Conservation (phyloP, 257 asterid genomes). For the Solanum arcanum region DNA sequence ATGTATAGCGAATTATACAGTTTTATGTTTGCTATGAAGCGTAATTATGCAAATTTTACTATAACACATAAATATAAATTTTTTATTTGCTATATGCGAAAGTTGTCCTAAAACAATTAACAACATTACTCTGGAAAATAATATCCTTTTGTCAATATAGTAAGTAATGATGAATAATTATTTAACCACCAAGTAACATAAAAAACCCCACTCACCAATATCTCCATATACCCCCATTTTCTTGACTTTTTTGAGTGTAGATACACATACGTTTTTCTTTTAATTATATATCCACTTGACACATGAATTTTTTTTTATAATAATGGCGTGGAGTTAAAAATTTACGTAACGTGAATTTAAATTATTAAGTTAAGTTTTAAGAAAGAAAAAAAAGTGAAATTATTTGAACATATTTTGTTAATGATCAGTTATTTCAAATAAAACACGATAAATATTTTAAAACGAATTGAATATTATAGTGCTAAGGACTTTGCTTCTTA, state of each 20-base stretch:
- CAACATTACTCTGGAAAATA: background rate
- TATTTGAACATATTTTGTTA: background rate
- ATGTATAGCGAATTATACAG: too few relatives aligned
- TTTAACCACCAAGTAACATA: background rate
- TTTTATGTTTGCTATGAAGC: too few relatives aligned
- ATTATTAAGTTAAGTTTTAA: background rate
- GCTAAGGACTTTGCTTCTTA: background rate
- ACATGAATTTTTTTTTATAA: background rate
- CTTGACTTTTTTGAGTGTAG: background rate
- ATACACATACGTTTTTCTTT: background rate
- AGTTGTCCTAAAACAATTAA: background rate
- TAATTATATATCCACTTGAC: background rate
- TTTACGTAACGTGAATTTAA: background rate
- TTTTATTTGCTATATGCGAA: too few relatives aligned
- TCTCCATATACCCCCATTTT: background rate
- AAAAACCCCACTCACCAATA: background rate
- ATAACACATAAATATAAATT: too few relatives aligned
- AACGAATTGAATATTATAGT: rapidly evolving
- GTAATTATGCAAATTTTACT: too few relatives aligned
- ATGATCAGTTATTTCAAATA: rapidly evolving
- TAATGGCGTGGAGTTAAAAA: background rate
- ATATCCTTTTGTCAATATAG: background rate
- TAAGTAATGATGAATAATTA: background rate
- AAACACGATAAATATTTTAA: too few relatives aligned
- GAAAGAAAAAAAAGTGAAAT: background rate